Evolutionary conservation across 352 stramenopile species (phyloP).

Genomic region (Globisporangium parvum): DNA sequence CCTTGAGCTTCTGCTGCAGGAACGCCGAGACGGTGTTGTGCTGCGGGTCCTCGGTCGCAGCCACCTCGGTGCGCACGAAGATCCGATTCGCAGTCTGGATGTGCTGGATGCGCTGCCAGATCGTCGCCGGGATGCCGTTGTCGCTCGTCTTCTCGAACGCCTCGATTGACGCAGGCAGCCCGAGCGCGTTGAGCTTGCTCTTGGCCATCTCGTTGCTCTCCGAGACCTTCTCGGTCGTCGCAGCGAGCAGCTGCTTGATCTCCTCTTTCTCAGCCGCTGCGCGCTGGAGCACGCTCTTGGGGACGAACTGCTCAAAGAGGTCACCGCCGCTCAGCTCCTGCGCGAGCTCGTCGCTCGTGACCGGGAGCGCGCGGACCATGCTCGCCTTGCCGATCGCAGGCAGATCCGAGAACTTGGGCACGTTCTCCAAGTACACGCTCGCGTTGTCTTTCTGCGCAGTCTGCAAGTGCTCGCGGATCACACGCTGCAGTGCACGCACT

Average conservation of each 20-base stretch:
- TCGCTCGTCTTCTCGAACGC: constrained; percentile 63
- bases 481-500: constrained; percentile 40
- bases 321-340: constrained; percentile 52
- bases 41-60: constrained; percentile 1
- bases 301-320: constrained; percentile 67
- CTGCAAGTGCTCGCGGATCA: constrained; percentile 50
- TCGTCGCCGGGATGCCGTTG: constrained; percentile 42
- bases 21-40: constrained; percentile 26
- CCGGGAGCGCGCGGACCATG: constrained; percentile 56
- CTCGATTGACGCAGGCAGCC: constrained; percentile 71
- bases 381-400: constrained; percentile 47
- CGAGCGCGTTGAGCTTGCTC: constrained; percentile 44
- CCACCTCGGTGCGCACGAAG: constrained; percentile 12
- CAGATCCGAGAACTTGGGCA: constrained; percentile 51
- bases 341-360: constrained; percentile 43
- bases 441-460: constrained; percentile 73
- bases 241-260: constrained; percentile 34
- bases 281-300: constrained; percentile 40
- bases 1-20: constrained; percentile 41
- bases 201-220: constrained; percentile 47
- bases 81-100: constrained; percentile 25
- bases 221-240: constrained; percentile 33
- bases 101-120: constrained; percentile 55
- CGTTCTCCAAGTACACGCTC: constrained; percentile 76
- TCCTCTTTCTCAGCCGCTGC: constrained; percentile 44